These are phyloP conservation scores for Helianthus tuberosus DNA, from an alignment of 129 eudicot species.

Conservation along the genomic window DNA sequence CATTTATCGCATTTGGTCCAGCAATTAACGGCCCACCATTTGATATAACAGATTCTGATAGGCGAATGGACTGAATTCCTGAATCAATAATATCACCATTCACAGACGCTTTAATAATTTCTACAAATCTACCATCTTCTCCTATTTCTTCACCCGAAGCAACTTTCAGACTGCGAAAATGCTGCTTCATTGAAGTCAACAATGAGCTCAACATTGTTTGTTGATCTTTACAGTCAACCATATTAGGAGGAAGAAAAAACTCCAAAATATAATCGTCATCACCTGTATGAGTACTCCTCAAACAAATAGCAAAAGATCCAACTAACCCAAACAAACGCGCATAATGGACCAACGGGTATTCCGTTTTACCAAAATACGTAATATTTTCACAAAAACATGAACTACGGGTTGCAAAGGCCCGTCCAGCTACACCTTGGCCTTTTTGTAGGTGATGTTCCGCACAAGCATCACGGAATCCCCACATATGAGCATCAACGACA, in stretches of 20 bases:
- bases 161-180: conserved; percentile 69
- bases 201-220: conserved; percentile 59
- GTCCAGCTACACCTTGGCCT: conserved; percentile 97
- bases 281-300: conserved; percentile 80
- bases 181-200: conserved; percentile 73
- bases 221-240: conserved; percentile 52
- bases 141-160: conserved; percentile 85
- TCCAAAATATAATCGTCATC: conserved; percentile 82
- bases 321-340: conserved; percentile 85
- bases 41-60: conserved; percentile 37
- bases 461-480: conserved; percentile 96
- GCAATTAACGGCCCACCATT: conserved; percentile 43
- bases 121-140: conserved; percentile 65
- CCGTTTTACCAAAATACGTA: conserved; percentile 69
- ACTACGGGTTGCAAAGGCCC: conserved; percentile 64
- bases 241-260: conserved; percentile 73
- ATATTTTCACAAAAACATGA: conserved; percentile 82
- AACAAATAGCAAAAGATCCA: conserved; percentile 80
- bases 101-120: conserved; percentile 56
- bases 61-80: conserved; percentile 40
- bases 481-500: conserved; percentile 80
- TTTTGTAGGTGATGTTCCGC: conserved; percentile 88
- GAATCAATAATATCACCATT: conserved; percentile 53
- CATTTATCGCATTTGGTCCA: conserved; percentile 29
- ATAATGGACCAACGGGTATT: conserved; percentile 90